Base-by-base conservation (phyloP, 176 grass and related monocot species). In the Triticum turgidum region DNA sequence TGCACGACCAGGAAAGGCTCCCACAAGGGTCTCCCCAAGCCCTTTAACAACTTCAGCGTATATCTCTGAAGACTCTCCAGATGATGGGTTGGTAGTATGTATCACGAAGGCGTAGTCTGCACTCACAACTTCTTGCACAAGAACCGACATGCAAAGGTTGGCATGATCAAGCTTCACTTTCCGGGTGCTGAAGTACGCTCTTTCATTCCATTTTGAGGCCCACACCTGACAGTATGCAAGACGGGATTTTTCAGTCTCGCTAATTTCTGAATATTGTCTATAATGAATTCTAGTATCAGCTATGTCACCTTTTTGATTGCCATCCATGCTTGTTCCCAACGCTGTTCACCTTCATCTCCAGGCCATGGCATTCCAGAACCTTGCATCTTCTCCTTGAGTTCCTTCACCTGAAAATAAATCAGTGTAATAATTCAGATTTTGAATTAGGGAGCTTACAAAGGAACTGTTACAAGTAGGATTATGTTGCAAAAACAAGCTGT, bases 151-250 rank as follows among this genome's bases (percentile, higher is more conserved):
- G 45, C 85, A 91, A 47, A 98, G 86, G 80, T 91, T 93, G 11
- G 94, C 89, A 68, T 98, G 95, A 92, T 98, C 91, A 41, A 98
- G 71, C 80, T 98, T 98, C 66, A 95, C 95, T 75, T 93, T 98
- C 15, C 91, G 87, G 0, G 91, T 95, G 83, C 95, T 98, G 69
- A 98, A 89, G 63, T 93, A 98, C 65, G 95, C 95, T 87, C 95
- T 98, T 87, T 98, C 95, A 21, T 95, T 98, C 95, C 95, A 98
- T 87, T 98, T 98, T 82, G 95, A 98, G 20, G 89, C 93, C 95
- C 95, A 98, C 7, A 98, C 95, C 95, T 98, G 44, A 95, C 22
- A n/a, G n/a, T 49, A 49, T 49, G 42, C 42, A 75, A 75, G 13
- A 49, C 0, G n/a, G 6, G n/a, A 63, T 9, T 63, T 63, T 63